These are phyloP conservation scores for Cicer chorassanicum DNA, from an alignment of 306 rosid species.

Conservation along the genomic window DNA sequence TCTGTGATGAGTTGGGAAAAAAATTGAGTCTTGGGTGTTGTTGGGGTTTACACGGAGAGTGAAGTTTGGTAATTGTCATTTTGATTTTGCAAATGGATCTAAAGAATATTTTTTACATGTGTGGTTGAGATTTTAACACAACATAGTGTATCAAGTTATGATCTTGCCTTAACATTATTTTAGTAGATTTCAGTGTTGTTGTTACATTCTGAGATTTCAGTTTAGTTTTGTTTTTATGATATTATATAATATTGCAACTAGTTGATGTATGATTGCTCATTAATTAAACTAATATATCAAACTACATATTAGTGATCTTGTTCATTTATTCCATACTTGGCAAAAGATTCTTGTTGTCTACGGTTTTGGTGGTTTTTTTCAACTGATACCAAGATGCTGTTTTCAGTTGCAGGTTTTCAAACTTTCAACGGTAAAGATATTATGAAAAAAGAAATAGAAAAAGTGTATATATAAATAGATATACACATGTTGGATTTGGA, in stretches of 20 bases:
- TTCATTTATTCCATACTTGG: conserved; percentile 66
- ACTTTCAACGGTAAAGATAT: conserved; percentile 59
- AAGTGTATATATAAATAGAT: conserved; percentile 10
- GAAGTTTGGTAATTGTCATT: conserved; percentile 67
- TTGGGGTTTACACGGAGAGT: conserved; percentile 82
- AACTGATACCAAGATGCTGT: conserved; percentile 98
- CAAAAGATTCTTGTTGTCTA: conserved; percentile 92
- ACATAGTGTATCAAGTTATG: conserved; percentile 51
- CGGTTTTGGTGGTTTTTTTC: conserved; percentile 85
- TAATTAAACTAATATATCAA: conserved; percentile 44
- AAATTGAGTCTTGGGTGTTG: conserved; percentile 70
- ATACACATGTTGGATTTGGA: conserved; percentile 65
- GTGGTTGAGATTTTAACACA: conserved; percentile 52
- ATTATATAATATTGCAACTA: conserved; percentile 54
- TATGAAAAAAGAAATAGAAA: background rate
- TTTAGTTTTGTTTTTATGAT: conserved; percentile 56
- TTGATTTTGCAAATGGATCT: conserved; percentile 51
- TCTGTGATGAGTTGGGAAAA: conserved; percentile 17
- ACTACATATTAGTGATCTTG: conserved; percentile 54
- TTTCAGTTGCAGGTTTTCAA: conserved; percentile 84
- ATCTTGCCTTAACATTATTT: conserved; percentile 65
- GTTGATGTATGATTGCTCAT: conserved; percentile 67
- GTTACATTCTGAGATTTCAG: conserved; percentile 76
- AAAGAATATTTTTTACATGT: conserved; percentile 57
- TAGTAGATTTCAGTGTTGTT: conserved; percentile 55